A percentile compares a stretch with the other conserved stretches of the same genome.
Evolutionary conservation across 352 stramenopile genomes (phyloP).

Genomic region (Globisporangium cylindrosporum): DNA sequence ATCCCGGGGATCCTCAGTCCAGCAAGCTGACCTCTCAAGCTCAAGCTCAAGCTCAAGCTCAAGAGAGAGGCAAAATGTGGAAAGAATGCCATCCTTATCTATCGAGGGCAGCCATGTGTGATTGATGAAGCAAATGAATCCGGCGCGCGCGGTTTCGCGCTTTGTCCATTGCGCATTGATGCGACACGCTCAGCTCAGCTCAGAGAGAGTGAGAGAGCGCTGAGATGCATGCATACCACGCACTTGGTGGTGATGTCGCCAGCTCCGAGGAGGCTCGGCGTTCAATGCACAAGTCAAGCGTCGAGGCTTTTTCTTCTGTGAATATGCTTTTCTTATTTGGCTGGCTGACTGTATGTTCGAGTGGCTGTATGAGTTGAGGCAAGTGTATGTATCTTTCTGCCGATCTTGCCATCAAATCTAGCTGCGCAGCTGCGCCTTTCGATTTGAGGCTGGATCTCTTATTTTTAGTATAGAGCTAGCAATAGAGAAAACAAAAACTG

Average conservation of each 20-base stretch:
- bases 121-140: neutral
- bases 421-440: too few species aligned
- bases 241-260: neutral
- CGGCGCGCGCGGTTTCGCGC: neutral
- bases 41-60: too few species aligned
- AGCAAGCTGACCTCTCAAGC: too few species aligned
- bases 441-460: neutral
- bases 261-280: neutral
- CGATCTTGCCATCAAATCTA: too few species aligned
- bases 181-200: neutral
- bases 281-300: neutral
- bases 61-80: neutral
- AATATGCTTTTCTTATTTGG: neutral
- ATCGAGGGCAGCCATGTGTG: neutral
- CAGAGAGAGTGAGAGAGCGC: neutral
- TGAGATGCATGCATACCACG: too few species aligned
- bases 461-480: neutral
- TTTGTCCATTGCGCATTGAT: neutral
- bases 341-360: neutral
- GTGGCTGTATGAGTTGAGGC: neutral
- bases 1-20: neutral
- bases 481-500: neutral
- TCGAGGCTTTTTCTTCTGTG: conserved; percentile 3
- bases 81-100: neutral
- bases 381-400: neutral